phyloP scores from a whole-genome alignment of 164 flowering plant species.

The Vitis rotundifolia region DNA sequence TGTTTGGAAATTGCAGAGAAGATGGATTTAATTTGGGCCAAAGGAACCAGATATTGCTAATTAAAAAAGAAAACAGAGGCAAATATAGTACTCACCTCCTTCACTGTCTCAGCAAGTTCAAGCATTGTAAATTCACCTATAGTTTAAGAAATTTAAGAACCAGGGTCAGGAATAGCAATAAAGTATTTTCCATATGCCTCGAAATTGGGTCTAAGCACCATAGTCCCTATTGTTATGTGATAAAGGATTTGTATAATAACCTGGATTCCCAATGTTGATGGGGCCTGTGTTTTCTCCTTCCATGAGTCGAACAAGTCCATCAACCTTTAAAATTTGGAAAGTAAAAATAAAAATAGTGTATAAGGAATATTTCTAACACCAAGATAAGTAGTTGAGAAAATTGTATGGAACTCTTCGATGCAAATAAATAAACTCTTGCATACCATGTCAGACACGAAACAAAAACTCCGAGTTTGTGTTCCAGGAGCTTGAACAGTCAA shows the following conservation, averaged over 20 bases:
- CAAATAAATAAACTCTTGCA: slow-evolving; percentile 1
- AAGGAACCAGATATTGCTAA: no score
- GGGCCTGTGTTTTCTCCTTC: slow-evolving; percentile 75
- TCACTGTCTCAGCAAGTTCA: slow-evolving; percentile 80
- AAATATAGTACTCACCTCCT: slow-evolving; percentile 48
- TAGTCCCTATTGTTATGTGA: no score
- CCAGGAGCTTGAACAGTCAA: slow-evolving; percentile 74
- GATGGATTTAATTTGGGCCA: no score
- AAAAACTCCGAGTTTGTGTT: slow-evolving; percentile 80
- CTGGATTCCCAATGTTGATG: slow-evolving; percentile 83
- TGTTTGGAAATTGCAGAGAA: no score
- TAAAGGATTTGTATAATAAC: slow-evolving; percentile 20
- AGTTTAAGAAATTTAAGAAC: background rate
- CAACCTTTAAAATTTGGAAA: slow-evolving; percentile 40
- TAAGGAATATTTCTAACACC: no score
- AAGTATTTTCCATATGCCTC: background rate
- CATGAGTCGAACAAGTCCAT: slow-evolving; percentile 82
- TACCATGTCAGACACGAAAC: slow-evolving; percentile 74
- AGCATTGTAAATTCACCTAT: slow-evolving; percentile 86
- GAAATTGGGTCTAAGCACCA: no score
- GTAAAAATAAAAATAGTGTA: no score
- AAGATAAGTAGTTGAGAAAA: no score
- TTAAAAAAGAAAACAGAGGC: background rate
- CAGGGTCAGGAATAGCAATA: background rate
- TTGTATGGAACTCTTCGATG: background rate